Evolutionary conservation across 2,329 filamentous ascomycete genomes (phyloP).

Genomic region (Trichocomaceae sp.): DNA sequence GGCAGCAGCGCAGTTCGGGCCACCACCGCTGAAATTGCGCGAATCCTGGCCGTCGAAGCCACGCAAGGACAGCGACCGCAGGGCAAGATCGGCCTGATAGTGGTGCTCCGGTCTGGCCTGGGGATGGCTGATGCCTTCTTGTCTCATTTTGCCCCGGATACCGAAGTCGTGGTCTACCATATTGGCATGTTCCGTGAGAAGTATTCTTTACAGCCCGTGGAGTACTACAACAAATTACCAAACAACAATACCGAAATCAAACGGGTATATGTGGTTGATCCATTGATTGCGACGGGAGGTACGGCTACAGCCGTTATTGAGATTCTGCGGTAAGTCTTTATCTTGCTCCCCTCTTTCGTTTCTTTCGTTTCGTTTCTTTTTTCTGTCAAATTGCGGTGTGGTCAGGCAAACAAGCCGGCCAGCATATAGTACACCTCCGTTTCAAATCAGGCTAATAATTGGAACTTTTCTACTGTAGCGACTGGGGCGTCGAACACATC

Average conservation of each 20-base stretch:
- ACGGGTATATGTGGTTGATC: constrained; percentile 23
- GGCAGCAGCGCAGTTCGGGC: constrained; percentile 15
- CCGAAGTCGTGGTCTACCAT: constrained; percentile 23
- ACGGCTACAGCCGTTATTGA: constrained; percentile 22
- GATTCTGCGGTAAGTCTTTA: constrained; percentile 19
- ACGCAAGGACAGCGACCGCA: constrained; percentile 8
- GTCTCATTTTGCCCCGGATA: constrained; percentile 20
- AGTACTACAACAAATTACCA: constrained; percentile 28
- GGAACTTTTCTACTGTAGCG: constrained; percentile 11
- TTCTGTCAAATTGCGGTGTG: constrained; percentile 7
- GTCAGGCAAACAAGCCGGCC: not conserved
- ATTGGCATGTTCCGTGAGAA: constrained; percentile 25
- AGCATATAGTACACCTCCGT: not conserved
- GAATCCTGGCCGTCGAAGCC: constrained; percentile 15
- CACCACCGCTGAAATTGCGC: constrained; percentile 15
- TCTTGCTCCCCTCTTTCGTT: not conserved
- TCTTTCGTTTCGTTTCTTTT: constrained; percentile 2
- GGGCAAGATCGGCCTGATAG: constrained; percentile 17
- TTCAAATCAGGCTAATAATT: not conserved
- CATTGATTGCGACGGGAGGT: constrained; percentile 24
- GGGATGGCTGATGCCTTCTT: constrained; percentile 35
- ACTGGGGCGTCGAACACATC: constrained; percentile 24
- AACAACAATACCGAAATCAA: constrained; percentile 20
- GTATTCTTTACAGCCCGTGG: constrained; percentile 21
- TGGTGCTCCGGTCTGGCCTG: constrained; percentile 34